Evolutionary conservation across 306 rosid genomes (phyloP).

Genomic region (Coriaria nepalensis): DNA sequence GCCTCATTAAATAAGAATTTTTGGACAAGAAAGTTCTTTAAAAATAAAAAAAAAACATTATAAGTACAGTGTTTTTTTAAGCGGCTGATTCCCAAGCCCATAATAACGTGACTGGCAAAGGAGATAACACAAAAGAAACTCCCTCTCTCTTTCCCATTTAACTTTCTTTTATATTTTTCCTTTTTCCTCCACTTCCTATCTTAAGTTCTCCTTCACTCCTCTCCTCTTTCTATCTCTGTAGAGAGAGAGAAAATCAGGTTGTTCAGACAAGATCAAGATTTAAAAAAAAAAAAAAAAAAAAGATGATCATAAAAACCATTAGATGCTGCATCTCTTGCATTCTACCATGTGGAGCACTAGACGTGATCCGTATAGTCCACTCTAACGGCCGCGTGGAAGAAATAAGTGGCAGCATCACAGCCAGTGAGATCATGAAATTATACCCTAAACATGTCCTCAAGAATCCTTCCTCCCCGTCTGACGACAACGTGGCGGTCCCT

Average conservation of each 20-base stretch:
- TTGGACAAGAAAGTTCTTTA: too few relatives aligned
- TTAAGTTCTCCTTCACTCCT: not conserved
- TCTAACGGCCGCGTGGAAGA: conserved; percentile 73
- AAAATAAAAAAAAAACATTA: too few relatives aligned
- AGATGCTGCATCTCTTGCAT: conserved; percentile 94
- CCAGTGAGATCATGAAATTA: conserved; percentile 70
- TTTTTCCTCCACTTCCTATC: not conserved
- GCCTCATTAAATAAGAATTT: too few relatives aligned
- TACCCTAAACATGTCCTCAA: conserved; percentile 83
- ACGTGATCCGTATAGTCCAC: conserved; percentile 86
- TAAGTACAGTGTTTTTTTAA: too few relatives aligned
- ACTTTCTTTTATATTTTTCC: not conserved
- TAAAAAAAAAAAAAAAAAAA: not conserved
- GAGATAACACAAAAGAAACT: conserved; percentile 3
- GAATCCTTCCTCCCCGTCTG: conserved; percentile 50
- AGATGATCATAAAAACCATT: conserved; percentile 58
- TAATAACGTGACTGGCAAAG: too few relatives aligned
- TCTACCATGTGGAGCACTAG: conserved; percentile 87
- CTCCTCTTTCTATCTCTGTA: conserved; percentile 15
- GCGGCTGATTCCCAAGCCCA: too few relatives aligned
- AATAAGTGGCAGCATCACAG: conserved; percentile 52
- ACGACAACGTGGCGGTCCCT: conserved; percentile 29
- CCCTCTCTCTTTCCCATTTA: not conserved
- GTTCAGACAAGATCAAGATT: too few relatives aligned
- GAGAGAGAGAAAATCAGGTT: not conserved